phyloP scores from a whole-genome alignment of 116 monocot species.

The Cymodocea nodosa region DNA sequence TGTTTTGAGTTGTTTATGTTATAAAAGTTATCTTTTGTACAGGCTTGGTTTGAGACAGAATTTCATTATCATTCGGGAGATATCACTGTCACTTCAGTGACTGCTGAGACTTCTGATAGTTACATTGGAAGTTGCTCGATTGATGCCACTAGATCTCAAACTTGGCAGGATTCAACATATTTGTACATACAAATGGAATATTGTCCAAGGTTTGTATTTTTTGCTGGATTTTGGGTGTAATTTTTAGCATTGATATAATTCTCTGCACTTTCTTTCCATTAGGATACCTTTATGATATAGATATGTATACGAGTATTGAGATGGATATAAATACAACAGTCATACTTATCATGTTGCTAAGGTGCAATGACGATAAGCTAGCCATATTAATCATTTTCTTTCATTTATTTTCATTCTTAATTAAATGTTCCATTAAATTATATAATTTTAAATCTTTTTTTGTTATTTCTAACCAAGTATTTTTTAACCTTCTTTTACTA shows the following conservation, averaged over 20 bases:
- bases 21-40: not conserved
- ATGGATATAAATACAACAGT: no score
- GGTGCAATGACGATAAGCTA: no score
- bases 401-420: no score
- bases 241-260: no score
- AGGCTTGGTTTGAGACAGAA: conserved; percentile 96
- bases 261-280: not conserved
- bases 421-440: no score
- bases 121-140: conserved; percentile 29
- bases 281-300: not conserved
- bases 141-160: conserved; percentile 23
- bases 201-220: conserved; percentile 58
- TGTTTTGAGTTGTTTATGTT: not conserved
- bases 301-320: no score
- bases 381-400: no score
- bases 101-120: conserved; percentile 44
- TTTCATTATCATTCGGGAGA: conserved; percentile 27
- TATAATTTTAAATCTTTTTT: no score
- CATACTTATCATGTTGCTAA: no score
- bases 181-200: conserved; percentile 99
- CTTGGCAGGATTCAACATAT: conserved; percentile 50
- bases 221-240: not conserved
- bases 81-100: conserved; percentile 29
- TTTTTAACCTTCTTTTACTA: no score
- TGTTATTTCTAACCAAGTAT: no score